These are phyloP conservation scores for Tilletia caries DNA, from an alignment of 1,284 basidiomycete species.

Conservation along the genomic window DNA sequence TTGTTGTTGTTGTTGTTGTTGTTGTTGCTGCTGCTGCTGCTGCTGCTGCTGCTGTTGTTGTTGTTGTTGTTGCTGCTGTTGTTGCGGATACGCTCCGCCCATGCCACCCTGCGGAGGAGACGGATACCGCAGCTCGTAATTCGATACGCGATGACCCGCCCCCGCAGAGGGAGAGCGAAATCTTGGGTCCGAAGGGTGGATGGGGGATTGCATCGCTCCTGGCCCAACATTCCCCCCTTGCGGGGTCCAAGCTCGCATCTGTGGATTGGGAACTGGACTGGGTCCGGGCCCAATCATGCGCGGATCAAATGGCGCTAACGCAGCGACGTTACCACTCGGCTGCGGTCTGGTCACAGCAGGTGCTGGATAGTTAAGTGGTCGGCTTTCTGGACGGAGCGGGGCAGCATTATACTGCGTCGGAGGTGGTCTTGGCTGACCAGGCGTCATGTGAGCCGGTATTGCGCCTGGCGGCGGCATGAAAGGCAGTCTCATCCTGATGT, in stretches of 20 bases:
- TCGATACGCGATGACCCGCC: neutral
- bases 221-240: neutral
- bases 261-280: neutral
- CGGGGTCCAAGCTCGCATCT: constrained; percentile 4
- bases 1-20: too few relatives aligned
- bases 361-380: constrained; percentile 1
- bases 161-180: constrained; percentile 2
- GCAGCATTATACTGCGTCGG: neutral
- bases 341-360: neutral
- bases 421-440: neutral
- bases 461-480: constrained; percentile 1
- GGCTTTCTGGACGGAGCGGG: neutral
- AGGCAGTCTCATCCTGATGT: constrained; percentile 6
- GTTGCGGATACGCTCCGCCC: neutral
- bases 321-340: neutral
- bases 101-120: constrained; percentile 15
- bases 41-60: too few relatives aligned
- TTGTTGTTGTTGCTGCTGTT: too few relatives aligned
- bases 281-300: constrained; percentile 3
- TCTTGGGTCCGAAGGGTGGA: constrained; percentile 4
- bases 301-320: neutral
- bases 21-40: too few relatives aligned
- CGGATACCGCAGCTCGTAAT: constrained; percentile 15
- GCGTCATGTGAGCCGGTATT: neutral
- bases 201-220: neutral